A percentile compares a stretch with the other conserved stretches of the same genome.
Conservation (phyloP, 805 yeast genomes). For the Suhomyces kilbournensis region DNA sequence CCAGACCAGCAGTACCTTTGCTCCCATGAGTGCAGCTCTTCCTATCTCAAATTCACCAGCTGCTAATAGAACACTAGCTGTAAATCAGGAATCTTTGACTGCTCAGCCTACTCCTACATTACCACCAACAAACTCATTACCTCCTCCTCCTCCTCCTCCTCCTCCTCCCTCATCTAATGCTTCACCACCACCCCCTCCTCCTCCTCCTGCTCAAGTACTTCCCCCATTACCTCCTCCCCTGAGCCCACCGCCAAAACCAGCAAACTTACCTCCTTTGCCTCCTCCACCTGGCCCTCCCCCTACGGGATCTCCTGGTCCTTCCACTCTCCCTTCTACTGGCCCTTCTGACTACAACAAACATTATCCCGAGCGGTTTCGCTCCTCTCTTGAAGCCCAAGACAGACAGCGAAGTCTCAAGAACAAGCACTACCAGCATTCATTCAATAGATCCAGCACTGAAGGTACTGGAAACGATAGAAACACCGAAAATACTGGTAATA, state of each 20-base stretch:
- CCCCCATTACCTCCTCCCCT: background rate
- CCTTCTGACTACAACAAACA: background rate
- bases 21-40: background rate
- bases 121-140: background rate
- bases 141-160: background rate
- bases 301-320: too few relatives aligned
- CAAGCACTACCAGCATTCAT: background rate
- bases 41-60: background rate
- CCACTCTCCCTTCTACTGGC: background rate
- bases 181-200: background rate
- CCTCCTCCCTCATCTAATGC: background rate
- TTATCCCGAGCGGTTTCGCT: constrained; percentile 2
- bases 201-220: background rate
- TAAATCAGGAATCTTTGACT: too few relatives aligned
- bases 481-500: background rate
- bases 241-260: background rate
- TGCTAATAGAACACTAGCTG: too few relatives aligned
- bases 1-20: background rate
- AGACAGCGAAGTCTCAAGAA: constrained; percentile 1
- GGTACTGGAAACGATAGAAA: background rate
- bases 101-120: background rate
- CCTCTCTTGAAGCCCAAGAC: constrained; percentile 6
- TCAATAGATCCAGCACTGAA: background rate
- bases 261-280: background rate
- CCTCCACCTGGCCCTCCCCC: background rate